Conservation (phyloP, 345 rosid genomes). For the Linum usitatissimum region DNA sequence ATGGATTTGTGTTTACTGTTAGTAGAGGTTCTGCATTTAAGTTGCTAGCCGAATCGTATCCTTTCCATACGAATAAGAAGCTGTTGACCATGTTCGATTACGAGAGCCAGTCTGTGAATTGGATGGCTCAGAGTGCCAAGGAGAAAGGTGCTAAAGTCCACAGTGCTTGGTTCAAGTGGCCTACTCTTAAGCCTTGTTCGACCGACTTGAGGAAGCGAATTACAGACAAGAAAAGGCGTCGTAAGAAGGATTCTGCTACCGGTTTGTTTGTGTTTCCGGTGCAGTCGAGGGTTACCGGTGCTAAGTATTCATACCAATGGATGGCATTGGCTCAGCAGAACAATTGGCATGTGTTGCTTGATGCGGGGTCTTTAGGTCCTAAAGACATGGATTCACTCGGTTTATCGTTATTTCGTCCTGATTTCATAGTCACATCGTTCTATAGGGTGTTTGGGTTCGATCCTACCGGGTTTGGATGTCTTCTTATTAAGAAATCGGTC, state of each 20-base stretch:
- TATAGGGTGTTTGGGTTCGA: slow-evolving; percentile 92
- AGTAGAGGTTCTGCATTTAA: slow-evolving; percentile 99
- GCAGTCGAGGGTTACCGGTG: slow-evolving; percentile 92
- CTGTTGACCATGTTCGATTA: slow-evolving; percentile 95
- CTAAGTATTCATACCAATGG: slow-evolving; percentile 98
- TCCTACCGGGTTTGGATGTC: slow-evolving; percentile 99
- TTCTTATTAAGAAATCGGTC: slow-evolving; percentile 90
- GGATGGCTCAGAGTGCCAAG: slow-evolving; percentile 96
- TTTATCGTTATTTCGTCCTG: slow-evolving; percentile 88
- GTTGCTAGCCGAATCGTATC: slow-evolving; percentile 88
- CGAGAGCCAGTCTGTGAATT: slow-evolving; percentile 90
- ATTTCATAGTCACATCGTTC: slow-evolving; percentile 91
- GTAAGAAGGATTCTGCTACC: slow-evolving; percentile 79
- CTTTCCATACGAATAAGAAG: slow-evolving; percentile 89
- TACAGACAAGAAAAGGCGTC: slow-evolving; percentile 61
- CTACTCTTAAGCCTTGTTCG: slow-evolving; percentile 91
- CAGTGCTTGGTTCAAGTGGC: slow-evolving; percentile 98
- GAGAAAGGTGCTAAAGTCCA: slow-evolving; percentile 88
- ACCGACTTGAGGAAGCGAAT: slow-evolving; percentile 89
- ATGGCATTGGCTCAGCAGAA: slow-evolving; percentile 99
- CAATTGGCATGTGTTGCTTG: slow-evolving; percentile 97
- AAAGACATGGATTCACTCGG: slow-evolving; percentile 99
- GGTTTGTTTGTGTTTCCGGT: slow-evolving; percentile 98
- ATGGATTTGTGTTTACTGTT: slow-evolving; percentile 98
- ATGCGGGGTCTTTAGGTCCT: slow-evolving; percentile 97